These are phyloP conservation scores for Lycium ferocissimum DNA, from an alignment of 257 asterid species.

Conservation along the genomic window DNA sequence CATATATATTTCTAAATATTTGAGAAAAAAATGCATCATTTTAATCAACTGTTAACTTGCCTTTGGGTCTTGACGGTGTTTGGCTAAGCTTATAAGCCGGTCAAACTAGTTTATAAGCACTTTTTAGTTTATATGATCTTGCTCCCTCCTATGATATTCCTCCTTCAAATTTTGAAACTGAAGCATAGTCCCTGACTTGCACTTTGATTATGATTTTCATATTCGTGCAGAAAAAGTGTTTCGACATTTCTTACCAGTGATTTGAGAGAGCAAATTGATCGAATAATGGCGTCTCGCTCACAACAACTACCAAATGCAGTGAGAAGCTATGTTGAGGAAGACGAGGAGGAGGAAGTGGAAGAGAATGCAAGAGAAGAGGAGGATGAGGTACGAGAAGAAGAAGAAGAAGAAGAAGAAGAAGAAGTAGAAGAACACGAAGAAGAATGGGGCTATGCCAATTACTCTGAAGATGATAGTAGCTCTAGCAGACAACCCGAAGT, in stretches of 20 bases:
- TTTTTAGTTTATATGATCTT: background rate
- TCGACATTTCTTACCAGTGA: conserved; percentile 73
- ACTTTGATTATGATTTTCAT: conserved; percentile 21
- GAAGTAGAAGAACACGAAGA: conserved; percentile 29
- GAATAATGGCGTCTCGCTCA: conserved; percentile 60
- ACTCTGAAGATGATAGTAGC: conserved; percentile 51
- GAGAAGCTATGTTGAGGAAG: conserved; percentile 24
- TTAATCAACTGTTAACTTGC: background rate
- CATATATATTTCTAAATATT: background rate
- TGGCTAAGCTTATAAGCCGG: no score
- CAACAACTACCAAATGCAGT: conserved; percentile 41
- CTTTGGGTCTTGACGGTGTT: background rate
- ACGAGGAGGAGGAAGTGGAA: no score
- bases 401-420: conserved; percentile 10
- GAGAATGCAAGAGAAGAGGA: conserved; percentile 6
- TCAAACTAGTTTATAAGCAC: no score
- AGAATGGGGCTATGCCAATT: conserved; percentile 34
- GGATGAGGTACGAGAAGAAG: background rate
- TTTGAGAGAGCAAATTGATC: conserved; percentile 68
- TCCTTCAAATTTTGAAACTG: background rate
- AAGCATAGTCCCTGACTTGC: background rate
- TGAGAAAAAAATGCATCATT: background rate
- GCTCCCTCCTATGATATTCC: background rate
- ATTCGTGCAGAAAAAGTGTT: conserved; percentile 68
- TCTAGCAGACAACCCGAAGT: conserved; percentile 48